Percentiles rank a stretch among this genome's conserved stretches.
These are phyloP conservation scores for Phytophthora cryptogea DNA, from an alignment of 352 stramenopile species.

Conservation along the genomic window DNA sequence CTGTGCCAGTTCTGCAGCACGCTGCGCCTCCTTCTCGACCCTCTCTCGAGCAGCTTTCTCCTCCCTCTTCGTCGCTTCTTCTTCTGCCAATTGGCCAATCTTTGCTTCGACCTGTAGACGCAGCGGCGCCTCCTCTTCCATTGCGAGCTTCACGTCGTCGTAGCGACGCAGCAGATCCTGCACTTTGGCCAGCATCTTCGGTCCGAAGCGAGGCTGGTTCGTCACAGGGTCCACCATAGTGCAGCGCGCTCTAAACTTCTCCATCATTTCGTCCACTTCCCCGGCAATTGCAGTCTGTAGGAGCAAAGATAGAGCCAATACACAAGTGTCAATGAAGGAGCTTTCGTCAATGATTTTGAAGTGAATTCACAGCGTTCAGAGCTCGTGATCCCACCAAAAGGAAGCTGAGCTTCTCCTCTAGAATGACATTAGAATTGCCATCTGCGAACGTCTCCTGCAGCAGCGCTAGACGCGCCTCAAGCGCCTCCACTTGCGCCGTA, in stretches of 20 bases:
- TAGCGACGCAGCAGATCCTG: slow-evolving; percentile 56
- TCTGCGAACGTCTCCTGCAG: slow-evolving; percentile 24
- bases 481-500: slow-evolving; percentile 39
- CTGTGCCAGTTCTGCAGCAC: slow-evolving; percentile 18
- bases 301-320: slow-evolving; percentile 9
- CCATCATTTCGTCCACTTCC: slow-evolving; percentile 42
- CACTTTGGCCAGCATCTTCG: slow-evolving; percentile 77
- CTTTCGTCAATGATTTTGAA: slow-evolving; percentile 2
- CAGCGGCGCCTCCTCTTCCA: slow-evolving; percentile 35
- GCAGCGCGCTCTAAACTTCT: slow-evolving; percentile 56
- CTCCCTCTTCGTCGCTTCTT: slow-evolving; percentile 10
- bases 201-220: slow-evolving; percentile 69
- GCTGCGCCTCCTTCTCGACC: slow-evolving; percentile 17
- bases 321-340: not conserved
- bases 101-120: slow-evolving; percentile 25
- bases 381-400: slow-evolving; percentile 29
- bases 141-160: slow-evolving; percentile 41
- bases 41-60: slow-evolving; percentile 14
- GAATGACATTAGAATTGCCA: not conserved
- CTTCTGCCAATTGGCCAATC: slow-evolving; percentile 20
- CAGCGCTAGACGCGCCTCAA: slow-evolving; percentile 42
- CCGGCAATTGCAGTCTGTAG: slow-evolving; percentile 35
- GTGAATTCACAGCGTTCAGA: slow-evolving; percentile 5
- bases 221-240: slow-evolving; percentile 74
- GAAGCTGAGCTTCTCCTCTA: slow-evolving; percentile 32